Base-by-base conservation (phyloP, 768 basidiomycete genomes). In the Rhizopogon sp. region DNA sequence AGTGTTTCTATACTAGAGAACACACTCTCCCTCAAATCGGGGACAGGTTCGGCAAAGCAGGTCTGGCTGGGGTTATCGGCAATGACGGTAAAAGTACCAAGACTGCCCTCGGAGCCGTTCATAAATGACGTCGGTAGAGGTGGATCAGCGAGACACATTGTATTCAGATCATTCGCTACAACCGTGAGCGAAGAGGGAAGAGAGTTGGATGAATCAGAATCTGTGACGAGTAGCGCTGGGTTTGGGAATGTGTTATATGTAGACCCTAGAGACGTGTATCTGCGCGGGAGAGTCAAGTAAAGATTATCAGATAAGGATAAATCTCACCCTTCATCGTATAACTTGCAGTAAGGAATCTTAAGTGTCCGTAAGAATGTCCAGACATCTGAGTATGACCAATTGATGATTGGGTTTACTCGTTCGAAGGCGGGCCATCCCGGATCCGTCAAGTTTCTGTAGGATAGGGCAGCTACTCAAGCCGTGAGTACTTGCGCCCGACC, bases 181-280 rank as follows among this genome's bases (percentile, higher is more conserved):
- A 67, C 42, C 3, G 62, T 59, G 41, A 65, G 53, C 35, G 62
- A 59, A 56, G 61, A 39, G 29, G 58, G 64, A 46, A 62, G 57
- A 46, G 55, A 14, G 13, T 55, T 64, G 25, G 51, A 31, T 0
- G 40, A n/a, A 28, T 57, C 55, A 13, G 60, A 55, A n/a, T 50
- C 53, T 31, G 25, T 52, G 29, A 74, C 54, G 43, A 67, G 74
- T 3, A 98, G 81, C 1, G 90, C 85, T 2, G 96, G 95, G 64
- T 98, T 98, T 0, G 86, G 93, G 66, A 87, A 88, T 0, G 97
- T 98, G 72, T 98, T 97, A 72, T 83, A 91, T 7, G 89, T 93
- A 10, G 95, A 97, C 16, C 97, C 96, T 17, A 99, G 82, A 5
- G 96, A 98, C 2, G 97, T 99, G 70, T 96, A 99, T n/a, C 94